Base-by-base conservation (phyloP, 768 basidiomycete genomes). In the Trametes cubensis region DNA sequence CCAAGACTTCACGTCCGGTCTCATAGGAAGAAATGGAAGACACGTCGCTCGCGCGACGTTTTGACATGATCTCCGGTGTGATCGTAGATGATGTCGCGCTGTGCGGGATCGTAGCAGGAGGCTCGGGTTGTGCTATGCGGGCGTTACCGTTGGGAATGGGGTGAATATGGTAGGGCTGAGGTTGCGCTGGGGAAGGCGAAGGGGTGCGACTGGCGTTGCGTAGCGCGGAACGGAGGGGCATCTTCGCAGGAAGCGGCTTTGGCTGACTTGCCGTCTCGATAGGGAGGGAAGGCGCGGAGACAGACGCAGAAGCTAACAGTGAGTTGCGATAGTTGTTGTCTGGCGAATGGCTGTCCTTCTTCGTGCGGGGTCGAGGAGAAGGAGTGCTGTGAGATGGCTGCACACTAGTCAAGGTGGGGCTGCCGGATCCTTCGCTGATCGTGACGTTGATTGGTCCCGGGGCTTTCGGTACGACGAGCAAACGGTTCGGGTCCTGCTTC, bases 1-100 rank as follows among this genome's bases (percentile, higher is more conserved):
- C 75, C 46, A 85, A 76, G 28, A 71, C 75, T 69, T 90, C 89
- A 48, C 79, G 78, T 5, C 80, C 87, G 0, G 89, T 89, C 67
- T 84, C 87, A 63, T 88, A 90, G 47, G 87, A 86, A 20, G 83
- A 85, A 4, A 84, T 76, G 7, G 85, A 86, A 3, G 77, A 78
- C 10, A 67, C 76, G 64, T 82, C 82, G 46, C 76, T 79, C 25
- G 70, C 72, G 6, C 44, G 58, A 4, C 56, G 62, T 15, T 41
- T 47, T 39, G 30, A 15, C 41, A 54, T 47, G 7, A 30, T 26
- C 26, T 53, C 51, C 6, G 57, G 56, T 1, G 45, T 48, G 25
- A 55, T 42, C 28, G 44, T 28, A 3, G 58, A 28, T 26, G 28
- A 7, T 15, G 60, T 61, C n/a, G 21, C 60, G 20, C 44, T 46